A percentile compares a stretch with the other conserved stretches of the same genome.
Conservation (phyloP, 208 protist genomes). For the Leishmania gerbilli region DNA sequence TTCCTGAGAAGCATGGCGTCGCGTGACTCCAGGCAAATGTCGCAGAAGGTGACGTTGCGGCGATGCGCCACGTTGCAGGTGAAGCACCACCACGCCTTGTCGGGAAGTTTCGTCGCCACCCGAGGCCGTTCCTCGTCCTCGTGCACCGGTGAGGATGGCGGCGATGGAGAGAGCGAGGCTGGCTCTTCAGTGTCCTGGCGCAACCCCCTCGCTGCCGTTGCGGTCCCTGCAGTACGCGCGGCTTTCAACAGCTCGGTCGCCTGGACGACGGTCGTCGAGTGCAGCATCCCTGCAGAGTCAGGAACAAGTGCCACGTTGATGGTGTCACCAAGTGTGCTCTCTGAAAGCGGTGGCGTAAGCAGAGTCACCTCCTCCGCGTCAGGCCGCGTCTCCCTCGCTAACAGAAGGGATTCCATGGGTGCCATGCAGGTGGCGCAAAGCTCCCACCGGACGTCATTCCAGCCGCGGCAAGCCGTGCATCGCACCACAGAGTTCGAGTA, state of each 20-base stretch:
- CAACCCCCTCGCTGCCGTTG: background rate
- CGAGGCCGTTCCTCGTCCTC: slow-evolving; percentile 1
- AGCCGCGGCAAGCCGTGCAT: slow-evolving; percentile 50
- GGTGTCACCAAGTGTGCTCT: background rate
- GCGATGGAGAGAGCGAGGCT: background rate
- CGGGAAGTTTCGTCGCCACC: slow-evolving; percentile 13
- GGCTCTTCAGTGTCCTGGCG: background rate
- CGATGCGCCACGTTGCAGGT: slow-evolving; percentile 79
- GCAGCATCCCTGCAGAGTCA: slow-evolving; percentile 1
- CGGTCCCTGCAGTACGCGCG: background rate
- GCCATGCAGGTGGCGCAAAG: slow-evolving; percentile 68
- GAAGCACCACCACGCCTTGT: slow-evolving; percentile 70
- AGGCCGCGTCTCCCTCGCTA: no score
- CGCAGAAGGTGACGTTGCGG: slow-evolving; percentile 83
- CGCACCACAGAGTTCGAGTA: slow-evolving; percentile 42
- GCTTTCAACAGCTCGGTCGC: background rate
- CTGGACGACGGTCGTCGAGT: background rate
- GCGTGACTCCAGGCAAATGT: slow-evolving; percentile 75
- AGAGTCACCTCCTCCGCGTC: background rate
- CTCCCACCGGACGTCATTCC: slow-evolving; percentile 84
- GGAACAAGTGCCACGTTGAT: background rate
- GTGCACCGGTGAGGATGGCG: no score
- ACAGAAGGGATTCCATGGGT: slow-evolving; percentile 13
- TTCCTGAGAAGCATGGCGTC: slow-evolving; percentile 4
- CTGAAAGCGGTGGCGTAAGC: background rate